Evolutionary conservation across 2,329 filamentous ascomycete species (phyloP), one percentile per base, ranked within the genome.

Genomic region (Dactylellina drechsleri): DNA sequence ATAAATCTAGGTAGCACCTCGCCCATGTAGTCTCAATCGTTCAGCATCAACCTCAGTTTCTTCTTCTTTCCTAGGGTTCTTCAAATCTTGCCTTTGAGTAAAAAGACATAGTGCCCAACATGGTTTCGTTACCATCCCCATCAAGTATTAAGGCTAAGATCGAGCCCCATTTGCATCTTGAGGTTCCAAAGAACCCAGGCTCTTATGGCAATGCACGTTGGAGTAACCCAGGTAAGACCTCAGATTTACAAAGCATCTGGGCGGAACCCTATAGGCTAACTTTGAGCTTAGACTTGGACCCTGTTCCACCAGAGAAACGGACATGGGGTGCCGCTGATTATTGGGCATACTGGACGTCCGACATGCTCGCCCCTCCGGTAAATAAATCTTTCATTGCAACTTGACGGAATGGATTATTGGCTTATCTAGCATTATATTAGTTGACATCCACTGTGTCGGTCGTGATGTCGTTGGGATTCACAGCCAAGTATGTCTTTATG

Each of bases 261-360:
- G 6, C 2, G 43, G 62, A 18, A n/a, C 13, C 8, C 4, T 31
- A n/a, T 47, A 47, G 49, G 1, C 56, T 60, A 68, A 60, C 84
- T 1, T n/a, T 82, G 83, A 80, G 83, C 60, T 80, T 62, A 76
- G 72, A 76, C 23, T 53, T 76, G 72, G 72, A 76, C 45, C 72
- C 72, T 16, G 66, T 71, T 18, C 72, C 85, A 13, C 82, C 83
- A 1, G 81, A 82, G 68, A 80, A 85, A 66, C 81, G 84, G 71
- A 86, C 83, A 20, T 86, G 84, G 84, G 84, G 76, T 85, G 83
- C 18, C 85, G 84, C 84, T 58, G 82, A 84, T 31, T 85, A 84
- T 77, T 83, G 84, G 80, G 82, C 82, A 13, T 85, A 85, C 77
- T 85, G 84, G 84, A 83, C 82, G 72, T 83, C 82, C 5, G 84